These are phyloP conservation scores for Pseudomassariella vexata DNA, from an alignment of 2,329 filamentous ascomycete genomes.

Conservation along the genomic window DNA sequence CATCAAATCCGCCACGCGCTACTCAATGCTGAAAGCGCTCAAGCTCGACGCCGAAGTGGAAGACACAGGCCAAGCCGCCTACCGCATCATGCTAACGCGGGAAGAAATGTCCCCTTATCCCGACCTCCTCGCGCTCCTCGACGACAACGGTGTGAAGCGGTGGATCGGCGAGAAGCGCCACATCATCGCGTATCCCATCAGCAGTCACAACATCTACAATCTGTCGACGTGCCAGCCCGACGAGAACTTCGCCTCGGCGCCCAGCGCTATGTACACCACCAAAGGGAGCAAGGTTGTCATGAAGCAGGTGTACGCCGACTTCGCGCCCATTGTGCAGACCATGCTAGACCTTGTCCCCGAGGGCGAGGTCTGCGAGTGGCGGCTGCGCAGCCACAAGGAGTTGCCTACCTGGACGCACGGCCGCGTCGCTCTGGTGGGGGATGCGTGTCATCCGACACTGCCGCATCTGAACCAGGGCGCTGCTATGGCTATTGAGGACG, in stretches of 20 bases:
- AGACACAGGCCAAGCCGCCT: conserved; percentile 71
- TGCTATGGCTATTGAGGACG: conserved; percentile 64
- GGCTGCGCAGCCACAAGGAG: conserved; percentile 51
- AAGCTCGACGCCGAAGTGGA: conserved; percentile 49
- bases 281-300: conserved; percentile 55
- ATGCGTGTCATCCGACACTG: conserved; percentile 63
- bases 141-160: conserved; percentile 61
- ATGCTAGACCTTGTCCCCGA: conserved; percentile 57
- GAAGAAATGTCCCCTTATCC: conserved; percentile 61
- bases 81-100: conserved; percentile 70
- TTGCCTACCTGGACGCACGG: conserved; percentile 55
- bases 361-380: conserved; percentile 60
- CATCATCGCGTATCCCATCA: conserved; percentile 73
- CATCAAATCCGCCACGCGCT: conserved; percentile 45
- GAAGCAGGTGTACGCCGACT: conserved; percentile 56
- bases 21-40: conserved; percentile 48
- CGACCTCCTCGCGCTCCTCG: conserved; percentile 61
- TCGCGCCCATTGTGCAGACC: conserved; percentile 52
- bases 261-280: conserved; percentile 57
- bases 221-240: conserved; percentile 59
- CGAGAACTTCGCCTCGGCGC: conserved; percentile 51
- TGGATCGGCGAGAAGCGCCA: conserved; percentile 74
- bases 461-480: conserved; percentile 64
- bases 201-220: conserved; percentile 60
- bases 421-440: conserved; percentile 52